A percentile compares a stretch with the other conserved stretches of the same genome.
These are phyloP conservation scores for Hydrangea macrophylla DNA, from an alignment of 148 eudicot species.

Conservation along the genomic window DNA sequence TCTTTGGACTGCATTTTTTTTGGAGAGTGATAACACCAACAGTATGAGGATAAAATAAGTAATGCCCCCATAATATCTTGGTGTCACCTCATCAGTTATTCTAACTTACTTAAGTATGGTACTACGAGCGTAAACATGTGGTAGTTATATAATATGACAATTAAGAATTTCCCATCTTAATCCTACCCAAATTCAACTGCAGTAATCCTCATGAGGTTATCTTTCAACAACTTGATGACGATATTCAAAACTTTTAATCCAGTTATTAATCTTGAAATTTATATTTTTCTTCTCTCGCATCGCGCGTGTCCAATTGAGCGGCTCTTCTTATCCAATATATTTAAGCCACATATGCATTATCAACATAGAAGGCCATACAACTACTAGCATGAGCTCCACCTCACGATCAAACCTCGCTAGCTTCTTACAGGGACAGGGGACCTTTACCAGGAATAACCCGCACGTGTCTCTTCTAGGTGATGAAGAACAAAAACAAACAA, in stretches of 20 bases:
- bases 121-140: neutral
- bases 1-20: neutral
- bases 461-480: no score
- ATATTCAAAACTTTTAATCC: neutral
- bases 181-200: neutral
- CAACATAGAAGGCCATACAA: neutral
- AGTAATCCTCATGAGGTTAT: neutral
- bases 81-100: neutral
- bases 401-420: no score
- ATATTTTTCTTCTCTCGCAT: neutral
- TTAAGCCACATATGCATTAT: neutral
- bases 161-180: neutral
- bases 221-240: neutral
- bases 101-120: neutral
- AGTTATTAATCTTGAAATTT: neutral
- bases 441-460: no score
- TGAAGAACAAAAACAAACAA: no score
- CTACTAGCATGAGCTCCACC: no score
- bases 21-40: neutral
- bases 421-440: no score
- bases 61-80: slow-evolving; percentile 2
- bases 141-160: neutral
- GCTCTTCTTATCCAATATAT: neutral
- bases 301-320: neutral
- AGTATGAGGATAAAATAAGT: neutral